Conservation (phyloP, 805 yeast genomes). For the Saturnispora sekii region DNA sequence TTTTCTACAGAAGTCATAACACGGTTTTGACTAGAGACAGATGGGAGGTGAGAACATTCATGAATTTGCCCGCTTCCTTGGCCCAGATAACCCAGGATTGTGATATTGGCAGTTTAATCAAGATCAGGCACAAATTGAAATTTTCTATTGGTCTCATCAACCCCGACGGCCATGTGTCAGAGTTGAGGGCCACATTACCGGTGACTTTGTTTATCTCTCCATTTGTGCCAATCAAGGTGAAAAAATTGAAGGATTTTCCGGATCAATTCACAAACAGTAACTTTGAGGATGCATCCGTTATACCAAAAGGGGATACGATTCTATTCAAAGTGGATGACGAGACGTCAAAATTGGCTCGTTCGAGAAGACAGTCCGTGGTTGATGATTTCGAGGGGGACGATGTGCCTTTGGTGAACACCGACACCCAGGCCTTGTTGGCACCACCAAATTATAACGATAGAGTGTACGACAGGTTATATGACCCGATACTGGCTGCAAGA, state of each 20-base stretch:
- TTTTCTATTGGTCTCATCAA: conserved; percentile 71
- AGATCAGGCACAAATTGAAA: conserved; percentile 82
- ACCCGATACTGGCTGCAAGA: background rate
- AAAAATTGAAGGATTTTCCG: conserved; percentile 22
- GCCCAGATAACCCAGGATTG: conserved; percentile 82
- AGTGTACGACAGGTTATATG: conserved; percentile 66
- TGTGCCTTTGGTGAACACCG: conserved; percentile 12
- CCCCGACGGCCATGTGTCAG: conserved; percentile 90
- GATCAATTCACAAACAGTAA: conserved; percentile 15
- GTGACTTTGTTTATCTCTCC: conserved; percentile 49
- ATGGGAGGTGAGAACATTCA: conserved; percentile 62
- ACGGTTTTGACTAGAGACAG: conserved; percentile 36
- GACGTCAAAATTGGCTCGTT: conserved; percentile 6
- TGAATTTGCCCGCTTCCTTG: conserved; percentile 65
- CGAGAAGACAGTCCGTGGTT: conserved; percentile 1
- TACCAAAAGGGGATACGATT: conserved; percentile 21
- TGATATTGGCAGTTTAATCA: conserved; percentile 54
- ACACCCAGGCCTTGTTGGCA: conserved; percentile 46
- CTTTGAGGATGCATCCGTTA: conserved; percentile 22
- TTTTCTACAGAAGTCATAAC: conserved; percentile 26
- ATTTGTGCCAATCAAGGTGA: conserved; percentile 61
- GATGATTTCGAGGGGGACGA: conserved; percentile 5
- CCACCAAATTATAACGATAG: conserved; percentile 83
- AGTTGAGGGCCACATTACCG: conserved; percentile 84
- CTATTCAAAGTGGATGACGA: conserved; percentile 20